A percentile compares a stretch with the other conserved stretches of the same genome.
phyloP scores from a whole-genome alignment of 345 rosid species.

The Arabidopsis arenosa region DNA sequence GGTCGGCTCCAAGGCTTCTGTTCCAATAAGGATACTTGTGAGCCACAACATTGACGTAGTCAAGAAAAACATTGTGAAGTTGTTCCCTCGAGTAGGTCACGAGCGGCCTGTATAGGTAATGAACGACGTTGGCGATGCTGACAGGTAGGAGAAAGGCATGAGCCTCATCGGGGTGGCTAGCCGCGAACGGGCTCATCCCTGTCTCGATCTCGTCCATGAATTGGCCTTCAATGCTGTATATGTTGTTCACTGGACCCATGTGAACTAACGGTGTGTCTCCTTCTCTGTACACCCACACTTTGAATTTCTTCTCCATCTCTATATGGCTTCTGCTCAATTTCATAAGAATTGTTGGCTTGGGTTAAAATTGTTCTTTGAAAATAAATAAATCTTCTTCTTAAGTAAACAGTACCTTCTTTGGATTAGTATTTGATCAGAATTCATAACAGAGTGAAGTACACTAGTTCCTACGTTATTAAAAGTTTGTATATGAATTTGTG shows the following conservation, averaged over 20 bases:
- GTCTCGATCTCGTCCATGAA: conserved; percentile 59
- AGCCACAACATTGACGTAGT: conserved; percentile 47
- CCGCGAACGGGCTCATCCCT: conserved; percentile 45
- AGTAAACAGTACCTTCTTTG: background rate
- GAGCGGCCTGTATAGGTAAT: conserved; percentile 50
- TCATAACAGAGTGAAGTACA: background rate
- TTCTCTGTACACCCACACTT: conserved; percentile 59
- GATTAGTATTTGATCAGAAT: background rate
- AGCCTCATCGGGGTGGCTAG: conserved; percentile 52
- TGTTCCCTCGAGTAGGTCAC: conserved; percentile 44
- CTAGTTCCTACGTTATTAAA: background rate
- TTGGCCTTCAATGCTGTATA: conserved; percentile 62
- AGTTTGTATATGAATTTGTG: background rate
- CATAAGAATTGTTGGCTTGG: background rate
- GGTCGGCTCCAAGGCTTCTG: conserved; percentile 57
- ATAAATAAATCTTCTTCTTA: too few species aligned
- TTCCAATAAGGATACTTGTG: conserved; percentile 64
- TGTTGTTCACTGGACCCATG: conserved; percentile 50
- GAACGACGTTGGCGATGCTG: conserved; percentile 48
- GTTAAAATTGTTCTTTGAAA: conserved; percentile 11
- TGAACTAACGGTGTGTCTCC: conserved; percentile 57
- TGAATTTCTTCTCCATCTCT: conserved; percentile 63
- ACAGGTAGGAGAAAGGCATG: conserved; percentile 57
- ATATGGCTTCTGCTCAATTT: conserved; percentile 51
- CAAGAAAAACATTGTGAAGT: conserved; percentile 43